Conservation (phyloP, 306 rosid species). For the Crotalaria pallida region DNA sequence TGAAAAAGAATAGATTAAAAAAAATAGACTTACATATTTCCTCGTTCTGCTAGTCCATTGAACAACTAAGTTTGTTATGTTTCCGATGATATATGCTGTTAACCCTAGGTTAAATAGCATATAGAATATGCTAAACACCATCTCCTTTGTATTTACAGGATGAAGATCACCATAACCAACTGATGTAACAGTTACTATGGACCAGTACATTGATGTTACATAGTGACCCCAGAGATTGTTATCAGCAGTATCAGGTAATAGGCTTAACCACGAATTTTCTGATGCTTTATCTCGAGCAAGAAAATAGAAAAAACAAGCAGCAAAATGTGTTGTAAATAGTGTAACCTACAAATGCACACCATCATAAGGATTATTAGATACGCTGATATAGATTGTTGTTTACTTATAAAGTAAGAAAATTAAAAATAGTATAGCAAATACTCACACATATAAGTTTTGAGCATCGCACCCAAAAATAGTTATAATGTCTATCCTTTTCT, state of each 20-base stretch:
- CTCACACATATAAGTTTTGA: slow-evolving; percentile 73
- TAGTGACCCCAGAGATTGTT: slow-evolving; percentile 23
- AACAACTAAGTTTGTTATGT: slow-evolving; percentile 84
- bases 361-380: slow-evolving; percentile 12
- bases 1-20: neutral
- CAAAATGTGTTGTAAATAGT: slow-evolving; percentile 52
- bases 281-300: slow-evolving; percentile 30
- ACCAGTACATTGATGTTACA: slow-evolving; percentile 64
- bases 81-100: slow-evolving; percentile 65
- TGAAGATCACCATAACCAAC: slow-evolving; percentile 88
- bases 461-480: slow-evolving; percentile 68
- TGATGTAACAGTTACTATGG: slow-evolving; percentile 54
- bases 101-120: slow-evolving; percentile 57
- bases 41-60: slow-evolving; percentile 69
- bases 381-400: neutral
- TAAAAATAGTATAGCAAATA: slow-evolving; percentile 3
- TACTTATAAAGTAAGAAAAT: neutral
- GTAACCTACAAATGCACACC: slow-evolving; percentile 52
- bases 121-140: slow-evolving; percentile 42
- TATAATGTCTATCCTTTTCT: slow-evolving; percentile 68
- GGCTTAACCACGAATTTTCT: slow-evolving; percentile 44
- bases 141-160: slow-evolving; percentile 57
- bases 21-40: slow-evolving; percentile 54
- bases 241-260: neutral
- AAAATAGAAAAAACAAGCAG: slow-evolving; percentile 57